phyloP scores from a whole-genome alignment of 1,139 yeast genomes.

The Yamadazyma trypodendri region DNA sequence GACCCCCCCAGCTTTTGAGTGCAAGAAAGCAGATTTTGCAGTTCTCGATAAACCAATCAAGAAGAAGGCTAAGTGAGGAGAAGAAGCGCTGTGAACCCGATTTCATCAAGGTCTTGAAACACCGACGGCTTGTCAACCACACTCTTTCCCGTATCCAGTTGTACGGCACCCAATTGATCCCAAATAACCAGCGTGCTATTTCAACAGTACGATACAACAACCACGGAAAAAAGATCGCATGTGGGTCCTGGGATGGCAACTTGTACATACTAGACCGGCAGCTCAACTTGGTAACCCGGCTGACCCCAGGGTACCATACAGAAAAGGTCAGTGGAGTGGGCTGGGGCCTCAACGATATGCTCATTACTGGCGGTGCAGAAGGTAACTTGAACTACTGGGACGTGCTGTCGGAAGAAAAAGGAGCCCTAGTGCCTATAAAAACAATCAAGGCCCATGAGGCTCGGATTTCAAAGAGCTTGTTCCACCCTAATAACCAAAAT shows the following conservation, averaged over 20 bases:
- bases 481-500: constrained; percentile 62
- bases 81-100: constrained; percentile 20
- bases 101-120: constrained; percentile 30
- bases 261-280: constrained; percentile 37
- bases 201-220: constrained; percentile 56
- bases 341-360: constrained; percentile 44
- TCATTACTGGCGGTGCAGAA: constrained; percentile 66
- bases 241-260: constrained; percentile 87
- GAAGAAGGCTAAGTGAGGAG: constrained; percentile 35
- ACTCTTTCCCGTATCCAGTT: constrained; percentile 42
- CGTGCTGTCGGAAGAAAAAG: constrained; percentile 9
- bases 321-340: constrained; percentile 73
- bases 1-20: constrained; percentile 53
- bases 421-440: constrained; percentile 7
- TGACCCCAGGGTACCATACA: constrained; percentile 35
- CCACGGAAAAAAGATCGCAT: constrained; percentile 40
- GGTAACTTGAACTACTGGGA: constrained; percentile 54
- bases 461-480: constrained; percentile 62
- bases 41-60: constrained; percentile 49
- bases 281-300: constrained; percentile 29
- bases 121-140: constrained; percentile 46
- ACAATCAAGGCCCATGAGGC: constrained; percentile 42
- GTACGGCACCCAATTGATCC: constrained; percentile 68
- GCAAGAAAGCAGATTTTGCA: constrained; percentile 53
- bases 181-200: constrained; percentile 59